Base-by-base conservation (phyloP, 2,329 filamentous ascomycete species). In the Botryosphaeria dothidea region DNA sequence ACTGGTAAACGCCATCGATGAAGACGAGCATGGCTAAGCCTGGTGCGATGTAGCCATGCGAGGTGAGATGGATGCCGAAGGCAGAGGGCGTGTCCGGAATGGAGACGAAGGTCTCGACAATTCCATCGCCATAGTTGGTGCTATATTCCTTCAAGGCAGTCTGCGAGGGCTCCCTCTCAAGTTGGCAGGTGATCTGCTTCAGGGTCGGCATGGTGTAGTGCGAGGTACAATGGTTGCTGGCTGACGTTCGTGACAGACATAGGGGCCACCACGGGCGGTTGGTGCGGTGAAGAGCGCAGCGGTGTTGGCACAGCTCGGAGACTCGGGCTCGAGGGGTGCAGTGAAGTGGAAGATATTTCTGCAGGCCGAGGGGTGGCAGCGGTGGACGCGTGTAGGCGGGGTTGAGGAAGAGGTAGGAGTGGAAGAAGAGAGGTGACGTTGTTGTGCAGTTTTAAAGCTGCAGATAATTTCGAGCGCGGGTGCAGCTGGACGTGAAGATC, bases 1-100 rank as follows among this genome's bases (percentile, higher is more conserved):
- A 85, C 69, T 86, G 84, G 67, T 86, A 86, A 5, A 82, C 73
- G 19, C 85, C 85, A 68, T 87, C 85, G 45, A 86, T 85, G 74
- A 81, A 86, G 27, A 86, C 83, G 66, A 83, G 84, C 72, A 84
- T 81, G 1, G 83, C 80, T 11, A 87, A 72, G 0, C 85, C 85
- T 25, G 81, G 78, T 1, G 81, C 81, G 67, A 86, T 84, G 73
- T 82, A 86, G 31, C 78, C 80, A 38, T 73, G 73, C 0, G 83
- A 83, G 2, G 73, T 78, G 43, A 86, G 76, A 66, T 80, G 82
- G 38, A 87, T 74, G 21, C 74, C 78, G 72, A 87, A 87, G 0
- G 78, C 72, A 2, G 75, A 72, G 17, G 79, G 73, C 15, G 76
- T 72, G 51, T 75, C 71, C 3, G 84, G 84, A 3, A 86, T 78